Conservation (phyloP, 768 basidiomycete genomes). For the Myochromella boudieri region DNA sequence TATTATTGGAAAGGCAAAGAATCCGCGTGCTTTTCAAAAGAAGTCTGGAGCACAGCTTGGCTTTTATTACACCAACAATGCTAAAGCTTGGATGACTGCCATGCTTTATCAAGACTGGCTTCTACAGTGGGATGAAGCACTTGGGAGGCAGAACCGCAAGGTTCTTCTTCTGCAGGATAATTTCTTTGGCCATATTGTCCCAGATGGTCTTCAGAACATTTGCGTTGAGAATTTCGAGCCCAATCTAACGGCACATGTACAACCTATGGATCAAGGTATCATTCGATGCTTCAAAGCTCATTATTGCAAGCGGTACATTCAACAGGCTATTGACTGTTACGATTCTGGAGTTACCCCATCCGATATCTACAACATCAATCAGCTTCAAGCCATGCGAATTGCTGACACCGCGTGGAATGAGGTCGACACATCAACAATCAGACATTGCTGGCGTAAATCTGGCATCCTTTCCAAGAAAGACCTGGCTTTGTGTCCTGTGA, state of each 20-base stretch:
- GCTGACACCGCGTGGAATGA: constrained; percentile 17
- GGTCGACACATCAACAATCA: constrained; percentile 20
- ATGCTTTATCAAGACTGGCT: constrained; percentile 35
- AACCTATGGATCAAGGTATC: constrained; percentile 15
- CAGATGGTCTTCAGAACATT: constrained; percentile 1
- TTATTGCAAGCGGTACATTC: background rate
- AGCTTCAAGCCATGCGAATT: constrained; percentile 31
- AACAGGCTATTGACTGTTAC: constrained; percentile 28
- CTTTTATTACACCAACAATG: constrained; percentile 35
- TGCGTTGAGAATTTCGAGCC: constrained; percentile 19
- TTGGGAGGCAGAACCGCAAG: constrained; percentile 11
- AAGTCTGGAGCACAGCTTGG: constrained; percentile 29
- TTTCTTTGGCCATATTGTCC: background rate
- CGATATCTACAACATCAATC: constrained; percentile 33
- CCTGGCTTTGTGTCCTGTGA: constrained; percentile 8
- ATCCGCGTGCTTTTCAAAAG: constrained; percentile 27
- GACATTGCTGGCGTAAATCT: constrained; percentile 30
- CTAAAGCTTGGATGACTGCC: constrained; percentile 39
- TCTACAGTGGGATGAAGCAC: constrained; percentile 25
- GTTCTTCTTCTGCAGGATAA: constrained; percentile 3
- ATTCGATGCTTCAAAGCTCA: constrained; percentile 4
- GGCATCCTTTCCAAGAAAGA: constrained; percentile 19
- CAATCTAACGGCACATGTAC: constrained; percentile 30
- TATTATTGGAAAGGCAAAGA: constrained; percentile 22
- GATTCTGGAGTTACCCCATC: constrained; percentile 21